Evolutionary conservation across 2,329 filamentous ascomycete species (phyloP), one percentile per base, ranked within the genome.

Genomic region (Keithomyces neogunnii): DNA sequence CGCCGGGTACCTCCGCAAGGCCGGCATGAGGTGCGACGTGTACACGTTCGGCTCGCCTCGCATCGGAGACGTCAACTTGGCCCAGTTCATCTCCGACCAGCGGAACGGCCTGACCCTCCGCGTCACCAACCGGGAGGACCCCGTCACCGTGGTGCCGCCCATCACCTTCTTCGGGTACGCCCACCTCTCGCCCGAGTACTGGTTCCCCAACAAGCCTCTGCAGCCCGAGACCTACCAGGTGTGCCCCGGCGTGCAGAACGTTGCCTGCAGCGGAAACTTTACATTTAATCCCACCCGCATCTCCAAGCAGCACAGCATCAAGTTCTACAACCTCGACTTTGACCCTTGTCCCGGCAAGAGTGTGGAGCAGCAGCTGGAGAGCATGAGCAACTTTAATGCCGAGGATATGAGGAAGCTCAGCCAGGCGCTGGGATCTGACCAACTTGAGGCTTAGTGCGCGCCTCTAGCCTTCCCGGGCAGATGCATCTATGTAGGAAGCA

Each of bases 11-110:
- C 67, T 86, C 30, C 76, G 83, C 47, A 62, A 64, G 5, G 60
- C 63, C 9, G 79, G 76, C 40, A 66, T 68, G 52, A 56, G 66
- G 1, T 53, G 61, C 29, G 80, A 84, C 59, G 60, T 87, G 42
- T 86, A 83, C 72, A 84, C 78, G 1, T 88, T 77, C 67, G 85
- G 85, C 55, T 75, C 80, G 19, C 85, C 85, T 2, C 82, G 83
- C 45, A 73, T 84, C 19, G 85, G 82, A 53, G 83, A 85, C 64
- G 59, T 62, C 2, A 72, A 64, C 26, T 73, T 85, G 52, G 74
- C 73, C 4, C 9, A 7, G 4, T 51, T 51, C 36, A 36, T 43
- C 4, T 51, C 49, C 31, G 55, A 13, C 45, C 51, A 31, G 33
- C 8, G 5, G 33, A 31, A 33, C 13, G 47, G 47, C 36, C 26